Base-by-base conservation (phyloP, 1,139 yeast genomes). In the Suhomyces terraborum region DNA sequence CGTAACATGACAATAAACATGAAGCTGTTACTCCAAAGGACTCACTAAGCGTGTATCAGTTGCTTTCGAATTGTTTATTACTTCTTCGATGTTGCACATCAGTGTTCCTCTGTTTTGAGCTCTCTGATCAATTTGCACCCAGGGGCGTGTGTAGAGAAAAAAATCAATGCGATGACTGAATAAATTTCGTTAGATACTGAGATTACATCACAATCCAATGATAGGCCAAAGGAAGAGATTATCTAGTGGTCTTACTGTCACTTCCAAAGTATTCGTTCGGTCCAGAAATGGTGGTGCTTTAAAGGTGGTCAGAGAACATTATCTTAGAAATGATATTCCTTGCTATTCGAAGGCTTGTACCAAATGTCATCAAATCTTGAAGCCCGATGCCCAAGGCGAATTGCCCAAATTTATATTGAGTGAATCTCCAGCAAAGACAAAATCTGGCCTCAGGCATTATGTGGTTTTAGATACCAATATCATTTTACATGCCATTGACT, bases 241-340 rank as follows among this genome's bases (percentile, higher is more conserved):
- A 20, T 63, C 79, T 2, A 58, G 66, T 36, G 91, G 91, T 1
- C 69, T 85, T 18, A 71, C 84, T 6, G 94, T 84, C 21, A 83
- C 96, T 0, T 93, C 89, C 49, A 93, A 91, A 62, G 96, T 93
- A 14, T 93, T 87, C 67, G 96, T 93, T 39, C 73, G 96, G 52
- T 87, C 97, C 3, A 77, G 93, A 54, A 82, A 85, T 51, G 98
- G 98, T 9, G 84, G 85, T 40, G 97, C 97, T 5, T 77, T 91
- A 32, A 93, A 93, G 61, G 77, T 94, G 28, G 96, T 89, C 17
- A 78, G 98, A 52, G 98, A 94, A 61, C 98, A 91, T 61, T 94
- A 94, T 59, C 71, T 94, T 42, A 77, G 98, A 59, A 80, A 80
- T 41, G 98, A 94, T 62, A 89, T 94, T 42, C 95, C 97, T 16